These are phyloP conservation scores for Penicillium salamii DNA, from an alignment of 495 filamentous ascomycete genomes.

Conservation along the genomic window DNA sequence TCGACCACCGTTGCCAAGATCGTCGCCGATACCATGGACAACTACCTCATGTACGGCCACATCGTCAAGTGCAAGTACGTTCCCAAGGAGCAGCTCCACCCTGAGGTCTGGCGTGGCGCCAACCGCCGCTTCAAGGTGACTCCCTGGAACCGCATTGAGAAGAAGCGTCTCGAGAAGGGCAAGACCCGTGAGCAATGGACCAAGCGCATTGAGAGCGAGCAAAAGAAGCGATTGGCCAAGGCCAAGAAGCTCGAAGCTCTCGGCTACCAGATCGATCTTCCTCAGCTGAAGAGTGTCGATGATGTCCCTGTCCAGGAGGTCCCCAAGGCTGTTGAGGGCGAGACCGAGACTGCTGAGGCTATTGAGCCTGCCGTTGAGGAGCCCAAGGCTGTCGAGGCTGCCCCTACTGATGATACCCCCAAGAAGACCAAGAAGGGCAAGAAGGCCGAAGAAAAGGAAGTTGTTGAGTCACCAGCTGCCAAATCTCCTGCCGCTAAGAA, in stretches of 20 bases:
- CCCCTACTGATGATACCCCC: constrained; percentile 31
- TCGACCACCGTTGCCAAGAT: constrained; percentile 77
- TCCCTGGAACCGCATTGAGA: constrained; percentile 80
- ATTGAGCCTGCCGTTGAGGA: constrained; percentile 28
- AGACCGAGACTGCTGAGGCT: constrained; percentile 7
- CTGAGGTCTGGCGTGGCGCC: constrained; percentile 79
- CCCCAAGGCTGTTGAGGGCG: constrained; percentile 26
- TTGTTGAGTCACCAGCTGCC: constrained; percentile 16
- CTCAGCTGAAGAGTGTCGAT: constrained; percentile 66
- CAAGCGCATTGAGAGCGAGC: constrained; percentile 65
- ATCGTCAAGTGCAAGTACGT: constrained; percentile 83
- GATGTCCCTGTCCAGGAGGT: constrained; percentile 47
- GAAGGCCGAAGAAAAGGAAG: constrained; percentile 28
- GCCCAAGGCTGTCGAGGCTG: constrained; percentile 27
- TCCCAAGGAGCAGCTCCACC: constrained; percentile 71
- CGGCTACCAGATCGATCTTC: constrained; percentile 81
- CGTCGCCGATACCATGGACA: constrained; percentile 92
- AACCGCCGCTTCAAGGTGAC: constrained; percentile 84
- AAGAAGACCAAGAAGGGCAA: constrained; percentile 41
- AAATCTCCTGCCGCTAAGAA: constrained; percentile 23
- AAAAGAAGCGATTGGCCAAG: constrained; percentile 61
- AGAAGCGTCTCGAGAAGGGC: constrained; percentile 66
- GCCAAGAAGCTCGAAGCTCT: constrained; percentile 72
- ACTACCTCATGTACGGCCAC: constrained; percentile 92
- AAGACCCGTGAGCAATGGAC: constrained; percentile 73